Evolutionary conservation across 192 early-diverging fungal genomes (phyloP).

Genomic region (Backusella australiensis): DNA sequence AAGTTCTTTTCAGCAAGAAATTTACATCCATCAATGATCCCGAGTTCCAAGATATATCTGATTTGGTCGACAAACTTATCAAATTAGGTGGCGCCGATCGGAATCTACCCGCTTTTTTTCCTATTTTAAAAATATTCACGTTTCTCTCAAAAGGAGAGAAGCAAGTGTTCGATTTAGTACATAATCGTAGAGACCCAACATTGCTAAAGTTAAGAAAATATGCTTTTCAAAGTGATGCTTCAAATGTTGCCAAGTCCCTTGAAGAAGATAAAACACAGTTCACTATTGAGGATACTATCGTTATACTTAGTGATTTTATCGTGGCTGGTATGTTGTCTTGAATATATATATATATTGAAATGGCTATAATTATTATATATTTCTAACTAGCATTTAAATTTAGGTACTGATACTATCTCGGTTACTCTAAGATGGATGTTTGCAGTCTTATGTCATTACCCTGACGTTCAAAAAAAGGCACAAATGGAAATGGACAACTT

Average conservation of each 20-base stretch:
- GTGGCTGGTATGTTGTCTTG: neutral
- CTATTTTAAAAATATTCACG: neutral
- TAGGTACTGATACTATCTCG: conserved; percentile 7
- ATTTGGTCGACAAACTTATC: neutral
- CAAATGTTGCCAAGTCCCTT: neutral
- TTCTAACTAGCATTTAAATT: neutral
- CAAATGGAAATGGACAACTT: conserved; percentile 14
- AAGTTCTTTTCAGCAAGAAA: neutral
- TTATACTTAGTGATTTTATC: neutral
- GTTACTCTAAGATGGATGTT: conserved; percentile 16
- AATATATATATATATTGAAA: neutral
- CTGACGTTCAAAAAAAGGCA: conserved; percentile 16
- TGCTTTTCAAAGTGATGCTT: neutral
- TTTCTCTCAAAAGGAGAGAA: neutral
- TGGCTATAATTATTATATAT: neutral
- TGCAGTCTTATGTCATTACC: conserved; percentile 14
- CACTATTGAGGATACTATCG: neutral
- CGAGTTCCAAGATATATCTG: neutral
- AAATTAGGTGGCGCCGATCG: neutral
- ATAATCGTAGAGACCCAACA: neutral
- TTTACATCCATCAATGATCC: neutral
- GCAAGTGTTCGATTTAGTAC: neutral
- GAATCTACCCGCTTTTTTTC: neutral
- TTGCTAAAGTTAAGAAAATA: neutral
- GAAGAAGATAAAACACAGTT: neutral